These are phyloP conservation scores for Entomortierella chlamydospora DNA, from an alignment of 192 early-diverging fungal species.

Conservation along the genomic window DNA sequence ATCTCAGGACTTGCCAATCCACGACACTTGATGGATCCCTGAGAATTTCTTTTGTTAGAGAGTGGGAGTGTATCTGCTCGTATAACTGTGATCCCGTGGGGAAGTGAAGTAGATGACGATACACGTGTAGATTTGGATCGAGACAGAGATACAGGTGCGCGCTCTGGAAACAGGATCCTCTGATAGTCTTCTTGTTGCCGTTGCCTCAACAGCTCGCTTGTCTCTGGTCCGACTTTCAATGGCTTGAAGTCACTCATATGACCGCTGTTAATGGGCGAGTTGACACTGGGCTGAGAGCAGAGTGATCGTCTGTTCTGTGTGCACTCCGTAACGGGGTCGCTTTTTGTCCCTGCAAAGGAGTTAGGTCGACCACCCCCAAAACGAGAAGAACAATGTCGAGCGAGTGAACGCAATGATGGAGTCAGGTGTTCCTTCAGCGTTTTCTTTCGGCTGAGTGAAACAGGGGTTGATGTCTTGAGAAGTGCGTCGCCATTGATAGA, in stretches of 20 bases:
- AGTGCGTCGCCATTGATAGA: background rate
- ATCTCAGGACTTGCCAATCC: background rate
- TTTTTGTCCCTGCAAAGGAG: conserved; percentile 4
- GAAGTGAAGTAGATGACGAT: conserved; percentile 1
- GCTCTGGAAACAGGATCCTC: background rate
- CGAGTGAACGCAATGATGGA: conserved; percentile 26
- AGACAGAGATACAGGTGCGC: background rate
- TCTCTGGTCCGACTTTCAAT: conserved; percentile 30
- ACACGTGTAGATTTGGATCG: conserved; percentile 18
- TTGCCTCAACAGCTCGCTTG: conserved; percentile 15
- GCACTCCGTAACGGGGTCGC: background rate
- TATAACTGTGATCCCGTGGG: background rate
- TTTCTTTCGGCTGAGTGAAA: conserved; percentile 6
- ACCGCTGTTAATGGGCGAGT: background rate
- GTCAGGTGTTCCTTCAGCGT: conserved; percentile 30
- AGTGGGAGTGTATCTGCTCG: conserved; percentile 2
- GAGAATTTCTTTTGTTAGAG: conserved; percentile 3
- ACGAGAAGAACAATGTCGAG: conserved; percentile 35
- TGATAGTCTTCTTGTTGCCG: conserved; percentile 1
- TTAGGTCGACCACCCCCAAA: conserved; percentile 23
- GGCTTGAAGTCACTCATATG: conserved; percentile 45
- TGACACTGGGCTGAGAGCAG: conserved; percentile 10
- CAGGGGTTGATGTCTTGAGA: background rate
- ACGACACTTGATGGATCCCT: conserved; percentile 23
- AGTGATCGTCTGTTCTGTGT: conserved; percentile 1